Evolutionary conservation across 2,329 filamentous ascomycete genomes (phyloP).

Genomic region (Sclerotinia trifoliorum): DNA sequence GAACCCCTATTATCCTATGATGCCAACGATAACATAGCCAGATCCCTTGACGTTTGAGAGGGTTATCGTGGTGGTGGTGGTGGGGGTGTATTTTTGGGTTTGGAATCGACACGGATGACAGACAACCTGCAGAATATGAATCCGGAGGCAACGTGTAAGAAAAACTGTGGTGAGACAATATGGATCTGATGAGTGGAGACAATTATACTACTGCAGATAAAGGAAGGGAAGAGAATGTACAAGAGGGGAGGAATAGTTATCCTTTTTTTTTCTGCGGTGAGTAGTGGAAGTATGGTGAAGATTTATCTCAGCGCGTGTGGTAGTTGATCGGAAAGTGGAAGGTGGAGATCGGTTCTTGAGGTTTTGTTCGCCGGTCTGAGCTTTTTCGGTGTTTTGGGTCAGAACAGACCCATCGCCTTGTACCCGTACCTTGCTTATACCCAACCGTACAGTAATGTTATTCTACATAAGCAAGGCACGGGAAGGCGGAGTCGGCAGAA

Average conservation of each 20-base stretch:
- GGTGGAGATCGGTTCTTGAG: constrained; percentile 1
- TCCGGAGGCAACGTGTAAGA: constrained; percentile 17
- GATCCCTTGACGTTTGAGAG: constrained; percentile 16
- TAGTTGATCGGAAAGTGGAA: constrained; percentile 15
- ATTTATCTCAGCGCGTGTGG: constrained; percentile 18
- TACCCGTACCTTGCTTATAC: too few species aligned
- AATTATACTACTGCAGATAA: constrained; percentile 12
- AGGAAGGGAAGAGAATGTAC: constrained; percentile 2
- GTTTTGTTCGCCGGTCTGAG: background rate
- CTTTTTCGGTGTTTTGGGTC: background rate
- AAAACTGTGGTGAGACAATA: constrained; percentile 8
- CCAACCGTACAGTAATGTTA: background rate
- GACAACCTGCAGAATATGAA: constrained; percentile 10
- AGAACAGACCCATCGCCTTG: background rate
- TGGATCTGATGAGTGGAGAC: background rate
- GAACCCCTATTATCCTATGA: constrained; percentile 30
- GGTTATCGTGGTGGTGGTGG: constrained; percentile 19
- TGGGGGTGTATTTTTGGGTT: constrained; percentile 21
- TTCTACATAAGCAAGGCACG: background rate
- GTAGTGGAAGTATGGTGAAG: constrained; percentile 1
- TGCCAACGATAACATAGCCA: constrained; percentile 33
- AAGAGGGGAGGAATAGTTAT: constrained; percentile 8
- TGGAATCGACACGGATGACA: constrained; percentile 14
- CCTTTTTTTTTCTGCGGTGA: background rate
- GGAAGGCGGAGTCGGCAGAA: constrained; percentile 4